These are phyloP conservation scores for Benincasa hispida DNA, from an alignment of 306 rosid species.

Conservation along the genomic window DNA sequence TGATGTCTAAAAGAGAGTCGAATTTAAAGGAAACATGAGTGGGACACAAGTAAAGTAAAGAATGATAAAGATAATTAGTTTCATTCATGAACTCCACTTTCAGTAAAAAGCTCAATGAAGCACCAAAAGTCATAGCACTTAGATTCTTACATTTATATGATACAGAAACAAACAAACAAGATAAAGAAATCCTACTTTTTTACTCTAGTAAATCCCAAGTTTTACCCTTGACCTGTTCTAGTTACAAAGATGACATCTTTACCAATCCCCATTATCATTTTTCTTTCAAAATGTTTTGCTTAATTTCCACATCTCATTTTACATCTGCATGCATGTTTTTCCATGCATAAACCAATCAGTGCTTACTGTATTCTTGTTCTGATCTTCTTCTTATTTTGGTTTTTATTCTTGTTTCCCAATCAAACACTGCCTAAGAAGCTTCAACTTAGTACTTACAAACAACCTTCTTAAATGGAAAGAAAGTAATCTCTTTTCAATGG, in stretches of 20 bases:
- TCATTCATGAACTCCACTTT: constrained; percentile 3
- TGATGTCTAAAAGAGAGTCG: neutral
- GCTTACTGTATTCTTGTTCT: neutral
- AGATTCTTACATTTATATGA: neutral
- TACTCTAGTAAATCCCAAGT: neutral
- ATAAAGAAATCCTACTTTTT: neutral
- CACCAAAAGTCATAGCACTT: neutral
- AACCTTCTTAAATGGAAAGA: neutral
- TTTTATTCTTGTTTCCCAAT: neutral
- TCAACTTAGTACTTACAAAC: neutral
- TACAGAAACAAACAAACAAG: neutral
- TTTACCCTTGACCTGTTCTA: neutral
- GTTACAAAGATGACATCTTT: neutral
- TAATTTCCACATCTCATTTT: neutral
- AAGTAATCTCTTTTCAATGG: neutral
- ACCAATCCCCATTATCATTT: neutral
- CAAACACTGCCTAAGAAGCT: neutral
- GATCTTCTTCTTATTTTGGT: neutral
- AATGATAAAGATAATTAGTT: neutral
- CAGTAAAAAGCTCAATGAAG: neutral
- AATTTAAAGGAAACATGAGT: neutral
- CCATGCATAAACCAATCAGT: neutral
- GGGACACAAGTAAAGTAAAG: neutral
- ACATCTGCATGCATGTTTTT: neutral
- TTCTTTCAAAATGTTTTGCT: neutral